A percentile compares a stretch with the other conserved stretches of the same genome.
These are phyloP conservation scores for Globisporangium recalcitrans DNA, from an alignment of 352 stramenopile species.

Conservation along the genomic window DNA sequence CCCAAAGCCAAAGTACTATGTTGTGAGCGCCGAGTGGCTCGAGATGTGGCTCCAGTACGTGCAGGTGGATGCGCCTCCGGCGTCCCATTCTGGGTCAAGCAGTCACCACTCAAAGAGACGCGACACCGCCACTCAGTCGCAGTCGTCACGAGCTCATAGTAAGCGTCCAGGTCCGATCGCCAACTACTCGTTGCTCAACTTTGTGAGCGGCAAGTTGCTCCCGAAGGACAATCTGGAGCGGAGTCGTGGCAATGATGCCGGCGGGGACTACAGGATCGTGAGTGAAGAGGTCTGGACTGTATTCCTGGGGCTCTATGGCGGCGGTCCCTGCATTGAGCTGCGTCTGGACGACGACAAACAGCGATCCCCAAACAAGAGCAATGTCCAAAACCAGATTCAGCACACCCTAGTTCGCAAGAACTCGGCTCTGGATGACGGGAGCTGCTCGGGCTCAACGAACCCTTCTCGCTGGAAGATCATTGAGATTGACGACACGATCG, in stretches of 20 bases:
- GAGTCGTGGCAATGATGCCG: conserved; percentile 30
- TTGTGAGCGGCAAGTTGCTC: conserved; percentile 55
- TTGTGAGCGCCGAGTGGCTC: conserved; percentile 59
- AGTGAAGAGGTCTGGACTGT: conserved; percentile 65
- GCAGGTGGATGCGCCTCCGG: conserved; percentile 25
- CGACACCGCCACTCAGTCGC: neutral
- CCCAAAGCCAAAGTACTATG: conserved; percentile 27
- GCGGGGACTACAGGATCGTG: conserved; percentile 55
- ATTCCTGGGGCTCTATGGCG: conserved; percentile 54
- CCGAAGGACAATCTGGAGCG: conserved; percentile 35
- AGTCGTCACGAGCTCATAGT: conserved; percentile 7
- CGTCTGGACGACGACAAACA: conserved; percentile 8
- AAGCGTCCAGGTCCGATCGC: conserved; percentile 46
- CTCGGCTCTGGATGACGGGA: conserved; percentile 1
- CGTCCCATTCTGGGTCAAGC: neutral
- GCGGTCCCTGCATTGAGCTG: conserved; percentile 55
- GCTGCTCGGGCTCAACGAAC: neutral
- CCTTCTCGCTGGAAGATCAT: conserved; percentile 41
- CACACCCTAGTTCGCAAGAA: conserved; percentile 6
- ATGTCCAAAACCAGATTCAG: neutral
- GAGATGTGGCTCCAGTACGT: conserved; percentile 69
- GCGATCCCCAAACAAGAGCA: neutral
- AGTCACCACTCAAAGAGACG: neutral
- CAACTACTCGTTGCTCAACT: conserved; percentile 64
- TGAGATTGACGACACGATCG: conserved; percentile 41